phyloP scores from a whole-genome alignment of 208 protist genomes.

The Leishmania braziliensis region DNA sequence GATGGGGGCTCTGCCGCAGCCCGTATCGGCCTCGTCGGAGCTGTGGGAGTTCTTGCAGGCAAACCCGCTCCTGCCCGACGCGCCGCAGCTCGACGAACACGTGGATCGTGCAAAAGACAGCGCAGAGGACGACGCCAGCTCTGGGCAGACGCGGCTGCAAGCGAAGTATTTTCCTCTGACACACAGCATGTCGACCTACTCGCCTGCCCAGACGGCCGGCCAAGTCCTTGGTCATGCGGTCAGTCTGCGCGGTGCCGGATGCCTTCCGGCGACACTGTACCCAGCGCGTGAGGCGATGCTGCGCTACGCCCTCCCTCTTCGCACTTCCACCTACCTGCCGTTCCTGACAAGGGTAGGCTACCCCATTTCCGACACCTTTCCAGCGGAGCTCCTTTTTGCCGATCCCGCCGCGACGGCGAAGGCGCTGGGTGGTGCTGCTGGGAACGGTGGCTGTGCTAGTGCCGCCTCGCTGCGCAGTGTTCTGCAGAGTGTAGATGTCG shows the following conservation, averaged over 20 bases:
- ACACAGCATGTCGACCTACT: constrained; percentile 44
- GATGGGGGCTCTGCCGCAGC: constrained; percentile 63
- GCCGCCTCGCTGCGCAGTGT: constrained; percentile 12
- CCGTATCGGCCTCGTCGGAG: constrained; percentile 33
- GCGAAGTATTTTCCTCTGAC: constrained; percentile 63
- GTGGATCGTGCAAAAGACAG: background rate
- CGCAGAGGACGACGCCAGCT: background rate
- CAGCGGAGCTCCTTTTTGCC: constrained; percentile 53
- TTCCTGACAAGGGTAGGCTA: constrained; percentile 60
- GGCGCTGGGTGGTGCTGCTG: background rate
- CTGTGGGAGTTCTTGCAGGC: constrained; percentile 66
- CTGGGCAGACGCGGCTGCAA: background rate
- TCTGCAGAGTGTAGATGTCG: constrained; percentile 47
- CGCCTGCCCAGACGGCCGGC: constrained; percentile 38
- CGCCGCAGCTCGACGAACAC: constrained; percentile 9
- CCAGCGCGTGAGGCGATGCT: constrained; percentile 68
- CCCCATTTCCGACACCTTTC: constrained; percentile 75
- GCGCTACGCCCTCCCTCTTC: constrained; percentile 77
- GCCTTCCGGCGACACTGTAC: constrained; percentile 52
- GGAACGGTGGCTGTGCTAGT: background rate
- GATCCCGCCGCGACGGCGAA: constrained; percentile 7
- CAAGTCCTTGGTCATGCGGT: constrained; percentile 76
- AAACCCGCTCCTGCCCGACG: constrained; percentile 50
- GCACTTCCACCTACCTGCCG: constrained; percentile 64
- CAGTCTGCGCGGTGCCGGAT: constrained; percentile 65